Percentiles rank a stretch among this genome's conserved stretches.
Evolutionary conservation across 805 yeast species (phyloP).

Genomic region (Clavispora fructus): DNA sequence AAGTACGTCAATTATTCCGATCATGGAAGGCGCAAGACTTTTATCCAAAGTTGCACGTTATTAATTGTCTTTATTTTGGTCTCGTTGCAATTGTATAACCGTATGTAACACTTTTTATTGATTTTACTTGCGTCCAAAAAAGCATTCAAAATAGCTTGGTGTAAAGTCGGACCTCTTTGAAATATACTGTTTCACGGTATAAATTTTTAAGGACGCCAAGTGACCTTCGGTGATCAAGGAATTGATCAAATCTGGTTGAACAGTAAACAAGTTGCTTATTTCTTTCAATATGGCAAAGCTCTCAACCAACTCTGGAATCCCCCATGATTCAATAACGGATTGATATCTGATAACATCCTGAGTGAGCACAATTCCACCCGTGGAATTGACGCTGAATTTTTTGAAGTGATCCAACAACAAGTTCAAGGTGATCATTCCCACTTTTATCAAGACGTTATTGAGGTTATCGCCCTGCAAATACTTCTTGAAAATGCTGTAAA

Average conservation of each 20-base stretch:
- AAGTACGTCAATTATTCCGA: not conserved
- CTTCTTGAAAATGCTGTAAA: constrained; percentile 34
- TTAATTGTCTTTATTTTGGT: constrained; percentile 1
- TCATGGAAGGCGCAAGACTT: not conserved
- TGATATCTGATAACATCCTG: constrained; percentile 80
- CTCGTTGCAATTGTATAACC: constrained; percentile 4
- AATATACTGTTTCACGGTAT: constrained; percentile 59
- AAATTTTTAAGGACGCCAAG: constrained; percentile 58
- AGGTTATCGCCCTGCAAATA: constrained; percentile 42
- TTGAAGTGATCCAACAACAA: constrained; percentile 67
- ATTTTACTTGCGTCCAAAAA: constrained; percentile 30
- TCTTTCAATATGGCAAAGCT: constrained; percentile 70
- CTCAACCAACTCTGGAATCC: constrained; percentile 52
- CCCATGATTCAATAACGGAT: constrained; percentile 62
- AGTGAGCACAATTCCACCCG: constrained; percentile 79
- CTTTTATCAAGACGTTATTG: constrained; percentile 43
- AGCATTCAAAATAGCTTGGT: constrained; percentile 45
- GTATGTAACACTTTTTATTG: constrained; percentile 3
- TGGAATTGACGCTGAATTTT: constrained; percentile 67
- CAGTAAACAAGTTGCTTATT: constrained; percentile 78
- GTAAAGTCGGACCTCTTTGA: constrained; percentile 67
- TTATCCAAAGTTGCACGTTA: not conserved
- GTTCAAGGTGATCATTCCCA: constrained; percentile 56
- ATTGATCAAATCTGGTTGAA: constrained; percentile 71
- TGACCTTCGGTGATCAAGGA: constrained; percentile 81